Evolutionary conservation across 495 filamentous ascomycete genomes (phyloP).

Genomic region (Tetracladium setigerum): DNA sequence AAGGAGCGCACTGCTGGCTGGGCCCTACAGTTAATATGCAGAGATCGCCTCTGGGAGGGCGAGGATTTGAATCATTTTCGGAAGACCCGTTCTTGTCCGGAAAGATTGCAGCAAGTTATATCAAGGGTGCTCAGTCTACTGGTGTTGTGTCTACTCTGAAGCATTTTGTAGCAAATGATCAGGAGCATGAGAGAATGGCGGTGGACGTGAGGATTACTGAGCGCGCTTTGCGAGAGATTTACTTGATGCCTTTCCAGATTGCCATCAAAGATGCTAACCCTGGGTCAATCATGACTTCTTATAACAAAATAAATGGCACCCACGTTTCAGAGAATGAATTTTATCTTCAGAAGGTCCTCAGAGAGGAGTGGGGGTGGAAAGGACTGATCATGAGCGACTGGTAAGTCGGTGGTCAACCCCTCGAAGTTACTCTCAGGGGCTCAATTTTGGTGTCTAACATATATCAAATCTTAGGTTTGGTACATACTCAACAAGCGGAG

Average conservation of each 20-base stretch:
- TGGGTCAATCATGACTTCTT: conserved; percentile 64
- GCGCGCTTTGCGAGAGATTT: conserved; percentile 68
- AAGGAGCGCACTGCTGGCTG: conserved; percentile 59
- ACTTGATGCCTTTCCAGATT: conserved; percentile 63
- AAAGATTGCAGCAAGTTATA: conserved; percentile 51
- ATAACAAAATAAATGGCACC: conserved; percentile 62
- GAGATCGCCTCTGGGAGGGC: conserved; percentile 62
- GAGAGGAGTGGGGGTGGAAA: conserved; percentile 52
- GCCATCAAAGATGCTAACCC: conserved; percentile 55
- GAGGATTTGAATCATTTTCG: conserved; percentile 69
- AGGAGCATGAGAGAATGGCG: conserved; percentile 60
- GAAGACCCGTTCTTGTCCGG: conserved; percentile 70
- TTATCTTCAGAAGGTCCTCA: conserved; percentile 48
- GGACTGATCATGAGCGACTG: conserved; percentile 49
- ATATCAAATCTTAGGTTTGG: conserved; percentile 35
- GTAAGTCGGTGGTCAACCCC: conserved; percentile 57
- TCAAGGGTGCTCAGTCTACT: conserved; percentile 59
- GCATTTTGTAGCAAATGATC: conserved; percentile 73
- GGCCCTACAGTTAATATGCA: conserved; percentile 72
- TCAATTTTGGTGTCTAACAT: conserved; percentile 44
- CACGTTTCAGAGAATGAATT: conserved; percentile 44
- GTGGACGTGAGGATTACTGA: conserved; percentile 58
- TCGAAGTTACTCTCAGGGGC: neutral
- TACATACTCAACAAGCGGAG: conserved; percentile 31
- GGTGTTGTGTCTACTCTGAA: conserved; percentile 65